Percentiles rank a stretch among this genome's conserved stretches.
phyloP scores from a whole-genome alignment of 352 stramenopile species.

The Pythium periplocum region DNA sequence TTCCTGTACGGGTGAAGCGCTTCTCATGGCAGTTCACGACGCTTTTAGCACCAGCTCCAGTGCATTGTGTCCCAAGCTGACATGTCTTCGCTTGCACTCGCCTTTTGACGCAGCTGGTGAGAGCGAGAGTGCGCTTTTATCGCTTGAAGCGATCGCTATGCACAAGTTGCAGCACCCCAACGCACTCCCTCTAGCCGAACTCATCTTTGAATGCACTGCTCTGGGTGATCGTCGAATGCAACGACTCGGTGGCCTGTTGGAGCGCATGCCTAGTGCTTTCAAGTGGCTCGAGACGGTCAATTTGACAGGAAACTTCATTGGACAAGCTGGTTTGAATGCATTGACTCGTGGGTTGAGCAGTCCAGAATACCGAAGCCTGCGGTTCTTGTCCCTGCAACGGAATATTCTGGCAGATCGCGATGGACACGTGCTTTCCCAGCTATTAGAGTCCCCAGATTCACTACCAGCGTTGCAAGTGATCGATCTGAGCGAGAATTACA shows the following conservation, averaged over 20 bases:
- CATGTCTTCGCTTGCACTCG: slow-evolving; percentile 34
- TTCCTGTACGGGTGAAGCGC: slow-evolving; percentile 29
- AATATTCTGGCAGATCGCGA: slow-evolving; percentile 66
- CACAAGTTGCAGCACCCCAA: neutral
- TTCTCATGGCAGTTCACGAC: slow-evolving; percentile 30
- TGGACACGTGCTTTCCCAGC: slow-evolving; percentile 31
- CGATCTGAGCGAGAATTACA: slow-evolving; percentile 60
- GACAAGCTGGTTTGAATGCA: slow-evolving; percentile 33
- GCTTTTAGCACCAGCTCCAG: slow-evolving; percentile 17
- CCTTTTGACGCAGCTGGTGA: slow-evolving; percentile 65
- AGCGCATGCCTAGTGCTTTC: slow-evolving; percentile 20
- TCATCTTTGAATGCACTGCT: slow-evolving; percentile 58
- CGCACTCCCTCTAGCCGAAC: slow-evolving; percentile 15
- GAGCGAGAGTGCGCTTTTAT: slow-evolving; percentile 34
- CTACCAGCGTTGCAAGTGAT: slow-evolving; percentile 24
- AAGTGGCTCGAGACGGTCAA: slow-evolving; percentile 26
- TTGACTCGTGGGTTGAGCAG: slow-evolving; percentile 25
- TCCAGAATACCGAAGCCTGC: slow-evolving; percentile 15
- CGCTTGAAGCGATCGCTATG: slow-evolving; percentile 26
- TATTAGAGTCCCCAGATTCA: slow-evolving; percentile 19
- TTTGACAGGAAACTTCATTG: slow-evolving; percentile 64
- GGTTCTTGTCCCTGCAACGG: slow-evolving; percentile 30
- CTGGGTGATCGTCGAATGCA: slow-evolving; percentile 42
- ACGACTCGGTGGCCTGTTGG: slow-evolving; percentile 30
- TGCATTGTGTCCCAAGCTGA: neutral